These are phyloP conservation scores for Acorus gramineus DNA, from an alignment of 106 monocot genomes.

Conservation along the genomic window DNA sequence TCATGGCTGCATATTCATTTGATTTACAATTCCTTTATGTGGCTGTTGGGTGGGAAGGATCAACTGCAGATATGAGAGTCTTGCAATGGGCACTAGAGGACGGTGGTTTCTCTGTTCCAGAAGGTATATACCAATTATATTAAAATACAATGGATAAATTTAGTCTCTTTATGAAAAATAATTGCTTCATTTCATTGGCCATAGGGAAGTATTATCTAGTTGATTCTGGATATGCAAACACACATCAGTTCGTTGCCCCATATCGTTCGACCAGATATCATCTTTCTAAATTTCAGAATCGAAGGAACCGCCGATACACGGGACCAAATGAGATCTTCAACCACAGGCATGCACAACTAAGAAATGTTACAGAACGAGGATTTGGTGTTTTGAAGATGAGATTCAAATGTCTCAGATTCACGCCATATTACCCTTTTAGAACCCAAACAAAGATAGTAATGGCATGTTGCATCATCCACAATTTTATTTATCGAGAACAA, in stretches of 20 bases:
- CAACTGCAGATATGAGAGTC: no score
- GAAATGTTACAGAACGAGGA: not conserved
- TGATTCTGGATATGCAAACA: not conserved
- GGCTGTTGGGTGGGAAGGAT: no score
- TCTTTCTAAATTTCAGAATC: not conserved
- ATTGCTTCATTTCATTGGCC: no score
- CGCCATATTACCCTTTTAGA: not conserved
- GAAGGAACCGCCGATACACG: not conserved
- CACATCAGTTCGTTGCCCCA: not conserved
- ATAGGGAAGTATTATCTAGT: slow-evolving; percentile 2
- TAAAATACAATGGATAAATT: no score
- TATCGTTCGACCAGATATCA: not conserved
- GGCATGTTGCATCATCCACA: not conserved
- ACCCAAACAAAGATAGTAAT: not conserved
- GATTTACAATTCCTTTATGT: no score
- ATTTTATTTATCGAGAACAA: not conserved
- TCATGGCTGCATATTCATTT: no score
- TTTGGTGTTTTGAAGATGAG: not conserved
- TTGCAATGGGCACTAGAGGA: no score
- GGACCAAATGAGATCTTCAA: slow-evolving; percentile 1
- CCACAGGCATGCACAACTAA: not conserved
- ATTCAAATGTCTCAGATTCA: not conserved
- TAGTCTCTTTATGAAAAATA: no score
- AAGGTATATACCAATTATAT: no score
- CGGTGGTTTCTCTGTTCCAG: no score